These are phyloP conservation scores for Apophysomyces variabilis DNA, from an alignment of 371 early-diverging fungal genomes.

Conservation along the genomic window DNA sequence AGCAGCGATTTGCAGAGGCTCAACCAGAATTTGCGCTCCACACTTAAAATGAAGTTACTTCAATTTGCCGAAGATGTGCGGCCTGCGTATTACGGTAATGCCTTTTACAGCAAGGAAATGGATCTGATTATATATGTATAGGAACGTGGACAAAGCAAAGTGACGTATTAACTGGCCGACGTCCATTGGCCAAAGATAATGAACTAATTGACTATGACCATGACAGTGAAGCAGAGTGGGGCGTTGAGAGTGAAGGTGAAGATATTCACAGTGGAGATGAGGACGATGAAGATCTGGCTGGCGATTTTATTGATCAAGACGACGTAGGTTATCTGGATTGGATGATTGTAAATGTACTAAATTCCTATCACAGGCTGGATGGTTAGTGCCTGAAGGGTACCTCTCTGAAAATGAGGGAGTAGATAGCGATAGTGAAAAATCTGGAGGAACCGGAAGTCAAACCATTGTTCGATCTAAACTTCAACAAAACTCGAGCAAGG, in stretches of 20 bases:
- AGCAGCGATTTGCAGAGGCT: slow-evolving; percentile 19
- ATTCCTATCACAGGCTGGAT: slow-evolving; percentile 48
- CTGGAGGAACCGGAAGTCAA: slow-evolving; percentile 7
- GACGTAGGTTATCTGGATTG: slow-evolving; percentile 28
- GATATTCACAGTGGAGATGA: slow-evolving; percentile 84
- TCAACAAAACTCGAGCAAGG: slow-evolving; percentile 19
- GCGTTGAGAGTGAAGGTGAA: slow-evolving; percentile 89
- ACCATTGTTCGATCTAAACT: slow-evolving; percentile 18
- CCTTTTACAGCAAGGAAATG: neutral
- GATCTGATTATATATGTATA: slow-evolving; percentile 19
- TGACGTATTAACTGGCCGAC: slow-evolving; percentile 55
- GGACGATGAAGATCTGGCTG: slow-evolving; percentile 56
- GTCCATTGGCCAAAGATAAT: slow-evolving; percentile 69
- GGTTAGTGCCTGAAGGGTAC: slow-evolving; percentile 82
- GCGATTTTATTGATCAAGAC: slow-evolving; percentile 51
- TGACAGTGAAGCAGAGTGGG: slow-evolving; percentile 93
- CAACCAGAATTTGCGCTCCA: slow-evolving; percentile 35
- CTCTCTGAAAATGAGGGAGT: slow-evolving; percentile 80
- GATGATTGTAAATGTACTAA: neutral
- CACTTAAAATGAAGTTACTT: slow-evolving; percentile 68
- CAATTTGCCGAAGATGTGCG: slow-evolving; percentile 76
- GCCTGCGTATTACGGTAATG: slow-evolving; percentile 78
- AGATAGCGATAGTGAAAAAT: slow-evolving; percentile 48
- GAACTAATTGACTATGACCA: slow-evolving; percentile 77
- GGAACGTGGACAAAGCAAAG: slow-evolving; percentile 80